Evolutionary conservation across 495 filamentous ascomycete species (phyloP).

Genomic region (Xylaria castorea): DNA sequence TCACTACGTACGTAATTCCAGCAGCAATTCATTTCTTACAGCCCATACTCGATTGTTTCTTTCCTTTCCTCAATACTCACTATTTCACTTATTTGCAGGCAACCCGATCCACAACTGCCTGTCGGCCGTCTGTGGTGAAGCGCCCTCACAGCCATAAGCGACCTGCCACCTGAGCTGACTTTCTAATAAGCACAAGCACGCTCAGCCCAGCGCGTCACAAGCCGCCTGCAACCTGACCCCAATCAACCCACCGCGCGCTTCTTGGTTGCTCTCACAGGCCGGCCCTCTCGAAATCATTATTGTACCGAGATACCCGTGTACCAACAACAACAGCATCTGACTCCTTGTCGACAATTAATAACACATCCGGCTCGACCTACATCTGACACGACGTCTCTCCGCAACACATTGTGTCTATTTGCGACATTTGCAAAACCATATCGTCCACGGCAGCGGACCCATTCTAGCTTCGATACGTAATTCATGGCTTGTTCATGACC

Average conservation of each 20-base stretch:
- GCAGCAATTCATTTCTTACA: background rate
- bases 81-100: background rate
- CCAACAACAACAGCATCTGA: constrained; percentile 23
- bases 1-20: background rate
- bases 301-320: constrained; percentile 41
- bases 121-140: background rate
- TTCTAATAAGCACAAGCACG: background rate
- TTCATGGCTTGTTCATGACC: constrained; percentile 21
- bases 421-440: background rate
- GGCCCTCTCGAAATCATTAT: constrained; percentile 44
- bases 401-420: background rate
- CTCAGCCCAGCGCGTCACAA: constrained; percentile 30
- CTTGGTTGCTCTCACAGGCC: constrained; percentile 31
- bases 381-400: background rate
- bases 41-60: background rate
- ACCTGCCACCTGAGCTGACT: background rate
- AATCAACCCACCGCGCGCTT: constrained; percentile 28
- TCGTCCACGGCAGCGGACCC: background rate
- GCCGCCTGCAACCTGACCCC: constrained; percentile 34
- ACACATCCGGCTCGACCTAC: background rate
- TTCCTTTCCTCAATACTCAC: background rate
- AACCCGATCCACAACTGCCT: background rate
- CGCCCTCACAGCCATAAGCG: background rate
- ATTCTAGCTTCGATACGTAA: background rate
- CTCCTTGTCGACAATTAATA: background rate